Percentiles rank a stretch among this genome's conserved stretches.
These are phyloP conservation scores for Nemania diffusa DNA, from an alignment of 2,329 filamentous ascomycete species.

Conservation along the genomic window DNA sequence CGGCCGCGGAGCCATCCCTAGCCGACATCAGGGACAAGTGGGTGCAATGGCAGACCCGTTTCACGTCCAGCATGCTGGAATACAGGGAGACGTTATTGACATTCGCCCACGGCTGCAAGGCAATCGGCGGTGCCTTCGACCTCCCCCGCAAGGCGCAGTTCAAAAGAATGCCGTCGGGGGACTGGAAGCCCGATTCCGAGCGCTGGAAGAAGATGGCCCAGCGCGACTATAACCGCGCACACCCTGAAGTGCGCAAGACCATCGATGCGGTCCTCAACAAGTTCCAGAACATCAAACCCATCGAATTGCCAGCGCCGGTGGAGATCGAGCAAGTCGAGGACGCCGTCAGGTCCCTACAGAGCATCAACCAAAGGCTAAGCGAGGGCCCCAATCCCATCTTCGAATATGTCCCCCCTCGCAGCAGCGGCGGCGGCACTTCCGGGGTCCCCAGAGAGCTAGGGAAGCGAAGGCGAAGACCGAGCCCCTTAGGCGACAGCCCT, in stretches of 20 bases:
- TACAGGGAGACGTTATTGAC: constrained; percentile 29
- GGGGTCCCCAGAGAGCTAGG: constrained; percentile 1
- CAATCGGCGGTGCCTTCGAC: constrained; percentile 17
- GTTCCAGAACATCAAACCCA: neutral
- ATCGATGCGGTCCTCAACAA: constrained; percentile 37
- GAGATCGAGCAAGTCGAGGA: neutral
- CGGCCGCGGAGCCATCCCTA: neutral
- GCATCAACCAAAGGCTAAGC: neutral
- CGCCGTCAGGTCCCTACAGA: neutral
- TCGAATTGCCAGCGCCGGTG: neutral
- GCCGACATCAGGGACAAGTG: constrained; percentile 1
- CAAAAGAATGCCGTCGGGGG: constrained; percentile 36
- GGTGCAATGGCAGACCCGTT: constrained; percentile 25
- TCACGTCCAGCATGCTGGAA: neutral
- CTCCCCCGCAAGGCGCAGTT: constrained; percentile 33
- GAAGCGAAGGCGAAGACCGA: neutral
- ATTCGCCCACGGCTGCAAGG: neutral
- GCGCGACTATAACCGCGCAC: constrained; percentile 37
- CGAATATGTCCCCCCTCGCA: neutral
- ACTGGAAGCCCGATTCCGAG: constrained; percentile 34
- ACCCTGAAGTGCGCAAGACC: constrained; percentile 37
- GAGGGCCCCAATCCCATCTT: neutral
- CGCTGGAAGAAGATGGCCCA: constrained; percentile 35
- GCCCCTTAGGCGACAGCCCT: neutral
- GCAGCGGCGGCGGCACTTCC: neutral